A percentile compares a stretch with the other conserved stretches of the same genome.
Conservation (phyloP, 768 basidiomycete species). For the Russula emetica region DNA sequence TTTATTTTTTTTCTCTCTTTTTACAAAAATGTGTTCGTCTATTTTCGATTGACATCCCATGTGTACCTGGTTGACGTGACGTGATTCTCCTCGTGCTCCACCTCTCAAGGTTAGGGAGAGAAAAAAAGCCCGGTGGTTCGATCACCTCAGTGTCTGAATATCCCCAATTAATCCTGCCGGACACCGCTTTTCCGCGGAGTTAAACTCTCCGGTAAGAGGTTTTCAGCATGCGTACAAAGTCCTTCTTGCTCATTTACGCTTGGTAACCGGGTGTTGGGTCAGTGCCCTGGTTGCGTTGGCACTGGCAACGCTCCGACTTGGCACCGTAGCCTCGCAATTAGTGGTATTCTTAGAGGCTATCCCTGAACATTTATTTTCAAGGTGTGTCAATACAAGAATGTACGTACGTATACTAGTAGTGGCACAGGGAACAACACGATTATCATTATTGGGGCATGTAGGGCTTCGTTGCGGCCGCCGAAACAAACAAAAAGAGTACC, state of each 20-base stretch:
- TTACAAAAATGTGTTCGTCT: not conserved
- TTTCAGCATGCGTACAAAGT: not conserved
- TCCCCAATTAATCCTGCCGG: not conserved
- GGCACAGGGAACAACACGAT: not conserved
- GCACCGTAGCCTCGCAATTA: conserved; percentile 8
- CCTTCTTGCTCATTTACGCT: not conserved
- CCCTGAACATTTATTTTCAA: conserved; percentile 13
- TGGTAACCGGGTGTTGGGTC: conserved; percentile 9
- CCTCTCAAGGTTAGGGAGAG: not conserved
- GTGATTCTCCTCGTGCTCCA: conserved; percentile 17
- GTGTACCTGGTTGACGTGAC: conserved; percentile 18
- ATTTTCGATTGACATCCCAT: not conserved
- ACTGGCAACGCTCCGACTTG: not conserved
- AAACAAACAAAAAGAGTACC: not conserved
- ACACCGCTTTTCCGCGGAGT: conserved; percentile 14
- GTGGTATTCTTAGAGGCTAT: conserved; percentile 2
- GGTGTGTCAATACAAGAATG: not conserved
- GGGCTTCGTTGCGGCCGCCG: not conserved
- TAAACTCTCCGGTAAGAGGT: not conserved
- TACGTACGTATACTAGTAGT: no score
- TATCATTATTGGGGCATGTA: not conserved
- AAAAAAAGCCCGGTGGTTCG: conserved; percentile 7
- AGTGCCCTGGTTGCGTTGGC: conserved; percentile 15
- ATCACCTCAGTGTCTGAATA: conserved; percentile 17
- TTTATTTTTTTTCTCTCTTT: not conserved